A percentile compares a stretch with the other conserved stretches of the same genome.
phyloP scores from a whole-genome alignment of 2,329 filamentous ascomycete genomes.

The Corniculantispora saksenae region DNA sequence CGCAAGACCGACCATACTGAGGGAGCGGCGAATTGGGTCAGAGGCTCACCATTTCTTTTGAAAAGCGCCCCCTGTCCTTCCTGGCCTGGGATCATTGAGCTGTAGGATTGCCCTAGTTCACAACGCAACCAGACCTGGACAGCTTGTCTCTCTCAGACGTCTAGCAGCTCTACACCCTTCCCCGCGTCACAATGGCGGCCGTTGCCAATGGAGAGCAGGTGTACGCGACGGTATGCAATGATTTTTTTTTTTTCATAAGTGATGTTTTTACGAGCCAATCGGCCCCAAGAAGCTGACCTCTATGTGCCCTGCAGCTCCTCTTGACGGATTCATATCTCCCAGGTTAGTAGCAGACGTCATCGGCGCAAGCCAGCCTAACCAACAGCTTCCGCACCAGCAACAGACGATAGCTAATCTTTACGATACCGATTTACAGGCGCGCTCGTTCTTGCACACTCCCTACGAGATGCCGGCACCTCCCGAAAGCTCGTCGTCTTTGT shows the following conservation, averaged over 20 bases:
- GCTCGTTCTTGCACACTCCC: slow-evolving; percentile 88
- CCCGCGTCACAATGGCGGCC: slow-evolving; percentile 17
- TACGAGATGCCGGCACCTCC: slow-evolving; percentile 83
- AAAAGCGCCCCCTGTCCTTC: not conserved
- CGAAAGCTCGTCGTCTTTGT: slow-evolving; percentile 85
- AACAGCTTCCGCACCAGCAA: slow-evolving; percentile 25
- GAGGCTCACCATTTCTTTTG: not conserved
- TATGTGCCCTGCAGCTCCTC: slow-evolving; percentile 65
- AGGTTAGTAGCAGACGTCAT: slow-evolving; percentile 54
- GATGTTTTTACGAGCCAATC: not conserved
- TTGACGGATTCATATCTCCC: slow-evolving; percentile 91
- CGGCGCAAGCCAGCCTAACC: slow-evolving; percentile 19
- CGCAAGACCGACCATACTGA: not conserved
- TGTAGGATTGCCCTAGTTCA: not conserved
- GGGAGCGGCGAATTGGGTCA: not conserved
- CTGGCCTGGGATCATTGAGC: not conserved
- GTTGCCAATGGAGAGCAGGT: slow-evolving; percentile 50
- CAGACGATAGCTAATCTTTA: slow-evolving; percentile 18
- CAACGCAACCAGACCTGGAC: not conserved
- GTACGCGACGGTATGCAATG: slow-evolving; percentile 56
- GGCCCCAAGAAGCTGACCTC: not conserved
- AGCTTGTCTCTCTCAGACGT: not conserved
- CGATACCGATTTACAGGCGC: slow-evolving; percentile 66
- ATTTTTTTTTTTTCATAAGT: not conserved
- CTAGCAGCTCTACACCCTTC: not conserved